Evolutionary conservation across 2,329 filamentous ascomycete species (phyloP), one percentile per base, ranked within the genome.

Genomic region (Diplodia intermedia): DNA sequence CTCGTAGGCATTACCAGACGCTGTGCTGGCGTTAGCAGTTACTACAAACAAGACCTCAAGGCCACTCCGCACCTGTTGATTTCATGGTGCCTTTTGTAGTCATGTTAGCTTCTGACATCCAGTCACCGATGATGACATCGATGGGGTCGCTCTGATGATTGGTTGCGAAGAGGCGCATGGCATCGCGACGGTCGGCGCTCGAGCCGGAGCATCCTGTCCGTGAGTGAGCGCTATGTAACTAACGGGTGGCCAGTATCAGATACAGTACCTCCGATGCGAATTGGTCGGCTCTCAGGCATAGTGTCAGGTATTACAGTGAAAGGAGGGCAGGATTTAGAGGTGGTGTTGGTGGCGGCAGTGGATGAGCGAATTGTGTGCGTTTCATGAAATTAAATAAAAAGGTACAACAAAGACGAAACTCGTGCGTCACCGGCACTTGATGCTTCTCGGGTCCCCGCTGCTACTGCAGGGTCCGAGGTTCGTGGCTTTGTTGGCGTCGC

Each of bases 1-100:
- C 69, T 86, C 84, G 69, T 85, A 86, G 9, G 81, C 83, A 14
- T 82, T 82, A 7, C 72, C 66, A 40, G 74, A 71, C 9, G 70
- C 72, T 75, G 15, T 11, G 20, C 18, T 18, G 23, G 23, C 23
- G 8, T 69, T 61, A 40, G 66, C 23, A 40, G 14, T 49, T 31
- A 12, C 40, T 49, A 4, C 8, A 31, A 18, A 15, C 38, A 6
- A 2, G 12, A 18, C 2, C 2, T 31, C 14, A 11, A n/a, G 29
- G 1, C 70, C 31, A 52, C n/a, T 6, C n/a, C 67, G 38, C 43
- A 75, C 74, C 72, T 50, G 71, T 72, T 29, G 72, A 60, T 49
- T 74, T 76, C 1, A 69, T 68, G 15, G 74, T 72, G 1, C 72
- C 73, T 36, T 74, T 68, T 9, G 70, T 70, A 8, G 75, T 76